These are phyloP conservation scores for Fragaria iinumae DNA, from an alignment of 306 rosid genomes.

Conservation along the genomic window DNA sequence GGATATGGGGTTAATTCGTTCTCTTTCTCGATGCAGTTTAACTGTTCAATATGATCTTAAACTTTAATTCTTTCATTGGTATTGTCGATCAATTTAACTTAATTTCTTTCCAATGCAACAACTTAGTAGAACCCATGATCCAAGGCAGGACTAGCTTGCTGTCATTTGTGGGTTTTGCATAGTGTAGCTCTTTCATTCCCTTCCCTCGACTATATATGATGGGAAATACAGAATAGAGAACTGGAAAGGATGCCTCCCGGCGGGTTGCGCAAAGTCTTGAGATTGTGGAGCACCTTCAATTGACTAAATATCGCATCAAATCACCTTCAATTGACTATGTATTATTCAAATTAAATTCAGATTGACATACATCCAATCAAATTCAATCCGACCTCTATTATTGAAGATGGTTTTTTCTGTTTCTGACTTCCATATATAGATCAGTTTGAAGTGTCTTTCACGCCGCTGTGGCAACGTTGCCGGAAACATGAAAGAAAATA, in stretches of 20 bases:
- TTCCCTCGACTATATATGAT: neutral
- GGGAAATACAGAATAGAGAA: neutral
- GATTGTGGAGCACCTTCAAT: neutral
- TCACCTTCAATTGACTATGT: neutral
- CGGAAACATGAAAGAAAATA: neutral
- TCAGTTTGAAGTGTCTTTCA: neutral
- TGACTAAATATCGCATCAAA: neutral
- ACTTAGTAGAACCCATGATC: neutral
- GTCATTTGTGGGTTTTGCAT: neutral
- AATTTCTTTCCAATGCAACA: neutral
- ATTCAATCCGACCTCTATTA: neutral
- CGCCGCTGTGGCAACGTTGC: neutral
- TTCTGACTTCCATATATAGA: neutral
- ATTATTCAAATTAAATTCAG: neutral
- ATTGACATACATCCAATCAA: neutral
- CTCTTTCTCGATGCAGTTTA: too few species aligned
- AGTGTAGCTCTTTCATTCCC: neutral
- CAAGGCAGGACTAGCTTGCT: neutral
- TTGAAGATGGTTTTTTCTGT: neutral
- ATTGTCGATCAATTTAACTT: neutral
- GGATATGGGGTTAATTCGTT: too few species aligned
- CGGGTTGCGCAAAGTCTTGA: neutral
- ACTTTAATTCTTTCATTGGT: neutral
- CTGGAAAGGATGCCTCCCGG: neutral
- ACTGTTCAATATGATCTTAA: neutral